phyloP scores from a whole-genome alignment of 140 eudicot genomes.

The Flaveria floridana region DNA sequence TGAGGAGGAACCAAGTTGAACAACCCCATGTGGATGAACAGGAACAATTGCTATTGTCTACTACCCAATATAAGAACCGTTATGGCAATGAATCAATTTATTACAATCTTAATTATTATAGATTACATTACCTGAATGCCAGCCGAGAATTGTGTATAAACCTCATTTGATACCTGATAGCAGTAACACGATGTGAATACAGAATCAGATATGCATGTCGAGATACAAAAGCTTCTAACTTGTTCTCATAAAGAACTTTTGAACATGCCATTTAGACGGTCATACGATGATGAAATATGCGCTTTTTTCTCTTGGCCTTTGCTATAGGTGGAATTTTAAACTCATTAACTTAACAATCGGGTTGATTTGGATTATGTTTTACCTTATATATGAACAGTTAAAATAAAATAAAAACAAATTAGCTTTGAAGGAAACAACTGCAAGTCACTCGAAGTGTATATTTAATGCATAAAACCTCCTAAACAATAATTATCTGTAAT shows the following conservation, averaged over 20 bases:
- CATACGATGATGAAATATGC: background rate
- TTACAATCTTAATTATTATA: constrained; percentile 11
- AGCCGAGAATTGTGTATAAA: constrained; percentile 62
- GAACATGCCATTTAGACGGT: background rate
- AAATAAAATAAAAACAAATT: too few species aligned
- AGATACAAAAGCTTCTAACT: background rate
- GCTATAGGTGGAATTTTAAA: too few species aligned
- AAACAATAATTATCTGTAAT: background rate
- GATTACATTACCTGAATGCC: constrained; percentile 69
- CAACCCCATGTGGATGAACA: constrained; percentile 88
- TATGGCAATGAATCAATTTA: constrained; percentile 13
- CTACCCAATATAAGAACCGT: constrained; percentile 27
- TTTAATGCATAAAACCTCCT: too few species aligned
- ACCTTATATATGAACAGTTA: too few species aligned
- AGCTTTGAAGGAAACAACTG: too few species aligned
- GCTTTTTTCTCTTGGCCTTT: background rate
- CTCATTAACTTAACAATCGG: too few species aligned
- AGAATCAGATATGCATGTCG: constrained; percentile 19
- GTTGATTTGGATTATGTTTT: too few species aligned
- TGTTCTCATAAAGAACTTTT: background rate
- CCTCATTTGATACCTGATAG: constrained; percentile 67
- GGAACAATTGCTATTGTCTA: constrained; percentile 93
- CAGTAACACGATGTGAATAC: constrained; percentile 12
- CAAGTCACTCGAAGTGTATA: too few species aligned
- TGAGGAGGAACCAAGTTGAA: constrained; percentile 83